These are phyloP conservation scores for Leishmania guyanensis DNA, from an alignment of 208 protist genomes.

Conservation along the genomic window DNA sequence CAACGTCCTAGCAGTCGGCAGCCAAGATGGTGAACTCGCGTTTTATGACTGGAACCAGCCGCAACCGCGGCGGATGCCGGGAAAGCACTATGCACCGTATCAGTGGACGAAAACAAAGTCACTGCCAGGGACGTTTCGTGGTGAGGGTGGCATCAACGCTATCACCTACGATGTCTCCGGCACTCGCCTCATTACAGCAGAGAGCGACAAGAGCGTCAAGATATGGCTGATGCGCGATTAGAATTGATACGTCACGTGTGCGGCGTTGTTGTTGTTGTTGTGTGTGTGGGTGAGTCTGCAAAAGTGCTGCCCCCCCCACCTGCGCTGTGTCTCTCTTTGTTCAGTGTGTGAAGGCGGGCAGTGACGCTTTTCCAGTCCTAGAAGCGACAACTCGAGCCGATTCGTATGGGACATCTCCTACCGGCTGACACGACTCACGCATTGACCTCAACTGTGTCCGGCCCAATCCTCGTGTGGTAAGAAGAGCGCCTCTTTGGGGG, in stretches of 20 bases:
- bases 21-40: conserved; percentile 88
- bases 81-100: conserved; percentile 67
- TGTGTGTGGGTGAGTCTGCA: background rate
- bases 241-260: background rate
- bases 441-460: background rate
- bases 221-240: conserved; percentile 79
- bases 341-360: background rate
- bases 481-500: background rate
- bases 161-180: conserved; percentile 96
- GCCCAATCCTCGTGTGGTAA: background rate
- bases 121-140: conserved; percentile 69
- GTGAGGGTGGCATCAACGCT: conserved; percentile 94
- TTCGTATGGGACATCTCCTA: background rate
- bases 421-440: background rate
- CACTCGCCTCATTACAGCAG: conserved; percentile 97
- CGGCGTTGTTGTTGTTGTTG: background rate
- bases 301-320: background rate
- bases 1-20: conserved; percentile 95
- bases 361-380: background rate
- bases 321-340: background rate
- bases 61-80: conserved; percentile 35
- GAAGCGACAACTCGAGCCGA: background rate
- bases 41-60: conserved; percentile 99
- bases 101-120: conserved; percentile 81
- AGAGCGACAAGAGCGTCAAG: conserved; percentile 99